Conservation (phyloP, 2,329 filamentous ascomycete genomes). For the Fusarium miscanthi region DNA sequence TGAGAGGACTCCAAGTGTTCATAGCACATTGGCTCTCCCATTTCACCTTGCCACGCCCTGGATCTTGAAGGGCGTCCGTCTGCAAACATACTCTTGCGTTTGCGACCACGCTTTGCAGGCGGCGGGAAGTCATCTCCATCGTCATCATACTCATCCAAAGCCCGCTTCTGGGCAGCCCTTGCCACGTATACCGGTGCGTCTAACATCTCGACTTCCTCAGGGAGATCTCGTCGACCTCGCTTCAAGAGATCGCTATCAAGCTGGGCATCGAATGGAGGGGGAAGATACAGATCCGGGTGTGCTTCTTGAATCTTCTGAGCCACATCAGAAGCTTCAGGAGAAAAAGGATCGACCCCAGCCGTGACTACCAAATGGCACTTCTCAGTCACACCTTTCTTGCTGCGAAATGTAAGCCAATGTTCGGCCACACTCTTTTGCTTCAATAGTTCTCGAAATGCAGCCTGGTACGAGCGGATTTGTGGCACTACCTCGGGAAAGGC, state of each 20-base stretch:
- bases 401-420: conserved; percentile 59
- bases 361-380: conserved; percentile 59
- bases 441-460: conserved; percentile 54
- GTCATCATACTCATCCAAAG: conserved; percentile 40
- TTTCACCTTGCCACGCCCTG: conserved; percentile 15
- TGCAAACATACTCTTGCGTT: conserved; percentile 26
- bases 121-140: conserved; percentile 28
- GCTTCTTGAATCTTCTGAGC: conserved; percentile 60
- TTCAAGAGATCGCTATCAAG: conserved; percentile 33
- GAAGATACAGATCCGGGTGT: conserved; percentile 53
- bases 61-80: conserved; percentile 13
- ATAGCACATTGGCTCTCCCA: conserved; percentile 29
- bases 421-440: conserved; percentile 51
- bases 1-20: conserved; percentile 32
- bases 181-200: conserved; percentile 63
- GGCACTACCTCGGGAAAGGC: conserved; percentile 56
- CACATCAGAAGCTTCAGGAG: conserved; percentile 54
- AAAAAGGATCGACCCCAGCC: conserved; percentile 56
- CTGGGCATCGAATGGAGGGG: conserved; percentile 38
- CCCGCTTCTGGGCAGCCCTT: conserved; percentile 51
- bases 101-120: conserved; percentile 39
- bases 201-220: conserved; percentile 59
- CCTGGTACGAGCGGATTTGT: conserved; percentile 53
- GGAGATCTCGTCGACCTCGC: conserved; percentile 53
- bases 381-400: conserved; percentile 54